Evolutionary conservation across 129 eudicot species (phyloP), one percentile per base, ranked within the genome.

Genomic region (Deinandra increscens): DNA sequence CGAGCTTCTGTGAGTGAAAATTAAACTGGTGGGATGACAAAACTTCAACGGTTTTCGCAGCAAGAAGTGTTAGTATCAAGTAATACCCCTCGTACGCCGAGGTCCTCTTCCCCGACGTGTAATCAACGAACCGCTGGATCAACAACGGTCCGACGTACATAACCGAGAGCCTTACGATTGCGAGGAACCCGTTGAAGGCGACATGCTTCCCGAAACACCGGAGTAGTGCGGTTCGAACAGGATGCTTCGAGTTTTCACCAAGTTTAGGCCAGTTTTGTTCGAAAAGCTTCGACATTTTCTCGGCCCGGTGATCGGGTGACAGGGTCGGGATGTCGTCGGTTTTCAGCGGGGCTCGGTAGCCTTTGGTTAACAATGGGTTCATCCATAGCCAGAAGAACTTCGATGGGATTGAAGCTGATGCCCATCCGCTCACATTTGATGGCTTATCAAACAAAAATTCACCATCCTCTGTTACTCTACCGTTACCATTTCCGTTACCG

Each of bases 171-270:
- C 91, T 81, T 10, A 83, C 53, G 2, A 88, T 4, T 12, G 94
- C 96, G 14, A 91, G 86, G 64, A 69, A 79, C 13, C 89, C 96
- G 2, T 96, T 91, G 45, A 86, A 82, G 15, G 73, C 81, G 13
- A 82, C 62, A 31, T 84, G 80, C 75, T 81, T 91, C 97, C 97
- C 86, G 72, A 91, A 91, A 78, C 94, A 86, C 1, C 96, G 87
- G 12, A 91, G 36, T 64, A 91, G 55, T 17, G 96, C 81, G 56
- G 73, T 79, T 29, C 81, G 54, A 39, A 91, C 97, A 2, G 96
- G 97, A 58, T 86, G 90, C 15, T 82, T 84, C 6, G 87, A 86
- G 55, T 82, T 86, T 46, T 91, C 96, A 9, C 78, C 69, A 48
- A 85, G 86, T 17, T 84, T 86, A 29, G 96, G 97, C 96, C 96